Percentiles rank a stretch among this genome's conserved stretches.
Evolutionary conservation across 805 yeast species (phyloP).

Genomic region (Scheffersomyces amazonensis): DNA sequence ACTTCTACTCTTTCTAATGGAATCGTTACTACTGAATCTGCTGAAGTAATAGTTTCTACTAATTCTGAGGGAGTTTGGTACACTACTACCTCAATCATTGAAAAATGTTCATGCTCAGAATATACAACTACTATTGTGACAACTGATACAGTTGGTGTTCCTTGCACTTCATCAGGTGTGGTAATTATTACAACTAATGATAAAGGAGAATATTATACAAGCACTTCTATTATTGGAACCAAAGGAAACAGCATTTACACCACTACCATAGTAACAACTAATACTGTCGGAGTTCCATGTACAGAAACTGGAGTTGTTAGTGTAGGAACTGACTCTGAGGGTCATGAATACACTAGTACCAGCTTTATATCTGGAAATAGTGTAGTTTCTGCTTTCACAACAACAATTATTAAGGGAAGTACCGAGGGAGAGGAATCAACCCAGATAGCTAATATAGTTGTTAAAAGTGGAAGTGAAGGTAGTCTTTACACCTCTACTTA

Average conservation of each 20-base stretch:
- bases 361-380: not conserved
- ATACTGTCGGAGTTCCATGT: constrained; percentile 5
- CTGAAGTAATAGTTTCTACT: constrained; percentile 14
- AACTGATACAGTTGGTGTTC: constrained; percentile 8
- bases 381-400: too few species aligned
- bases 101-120: constrained; percentile 1
- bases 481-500: too few species aligned
- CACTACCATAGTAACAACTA: constrained; percentile 9
- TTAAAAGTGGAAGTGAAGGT: too few species aligned
- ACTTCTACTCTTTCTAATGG: constrained; percentile 7
- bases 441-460: too few species aligned
- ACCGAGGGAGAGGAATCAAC: too few species aligned
- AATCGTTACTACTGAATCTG: constrained; percentile 8
- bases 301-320: constrained; percentile 6
- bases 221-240: constrained; percentile 1
- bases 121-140: constrained; percentile 11
- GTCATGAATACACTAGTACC: constrained; percentile 4
- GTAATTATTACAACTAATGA: constrained; percentile 4
- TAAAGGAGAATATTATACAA: constrained; percentile 4
- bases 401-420: not conserved
- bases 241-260: constrained; percentile 2
- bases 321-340: constrained; percentile 5
- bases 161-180: constrained; percentile 6
- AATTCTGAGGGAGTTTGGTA: constrained; percentile 12
- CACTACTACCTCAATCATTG: constrained; percentile 7